Conservation (phyloP, 2,329 filamentous ascomycete species). For the Cyphellophora europaea region DNA sequence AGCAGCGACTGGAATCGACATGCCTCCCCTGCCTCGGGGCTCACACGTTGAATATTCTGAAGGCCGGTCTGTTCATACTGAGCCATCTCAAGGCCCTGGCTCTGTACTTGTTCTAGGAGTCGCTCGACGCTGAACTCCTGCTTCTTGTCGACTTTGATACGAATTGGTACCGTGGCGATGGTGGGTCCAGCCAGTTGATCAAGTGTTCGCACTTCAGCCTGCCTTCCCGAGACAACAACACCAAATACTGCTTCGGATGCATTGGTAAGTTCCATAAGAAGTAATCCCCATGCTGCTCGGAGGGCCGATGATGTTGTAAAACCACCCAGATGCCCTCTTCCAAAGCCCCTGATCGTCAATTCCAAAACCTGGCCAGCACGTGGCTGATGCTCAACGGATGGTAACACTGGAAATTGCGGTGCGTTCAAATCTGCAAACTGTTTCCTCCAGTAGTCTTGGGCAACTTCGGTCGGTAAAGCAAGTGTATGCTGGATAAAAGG, state of each 20-base stretch:
- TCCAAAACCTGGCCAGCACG: conserved; percentile 34
- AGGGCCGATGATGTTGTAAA: conserved; percentile 39
- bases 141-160: conserved; percentile 29
- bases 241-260: conserved; percentile 40
- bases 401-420: conserved; percentile 41
- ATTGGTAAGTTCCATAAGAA: conserved; percentile 35
- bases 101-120: conserved; percentile 49
- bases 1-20: too few relatives aligned
- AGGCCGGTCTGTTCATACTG: conserved; percentile 56
- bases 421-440: conserved; percentile 36
- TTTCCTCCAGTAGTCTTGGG: conserved; percentile 38
- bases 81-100: conserved; percentile 47
- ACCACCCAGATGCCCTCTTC: conserved; percentile 13
- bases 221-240: conserved; percentile 40
- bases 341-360: conserved; percentile 32
- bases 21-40: conserved; percentile 34
- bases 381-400: conserved; percentile 37
- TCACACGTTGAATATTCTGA: conserved; percentile 44
- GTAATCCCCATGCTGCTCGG: conserved; percentile 39
- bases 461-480: conserved; percentile 29
- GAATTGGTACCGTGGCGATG: conserved; percentile 34
- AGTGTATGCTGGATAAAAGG: conserved; percentile 41
- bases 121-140: conserved; percentile 32
- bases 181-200: conserved; percentile 40
- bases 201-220: conserved; percentile 33